Percentiles rank a stretch among this genome's conserved stretches.
Conservation (phyloP, 2,329 filamentous ascomycete genomes). For the Trichoderma polysporum region DNA sequence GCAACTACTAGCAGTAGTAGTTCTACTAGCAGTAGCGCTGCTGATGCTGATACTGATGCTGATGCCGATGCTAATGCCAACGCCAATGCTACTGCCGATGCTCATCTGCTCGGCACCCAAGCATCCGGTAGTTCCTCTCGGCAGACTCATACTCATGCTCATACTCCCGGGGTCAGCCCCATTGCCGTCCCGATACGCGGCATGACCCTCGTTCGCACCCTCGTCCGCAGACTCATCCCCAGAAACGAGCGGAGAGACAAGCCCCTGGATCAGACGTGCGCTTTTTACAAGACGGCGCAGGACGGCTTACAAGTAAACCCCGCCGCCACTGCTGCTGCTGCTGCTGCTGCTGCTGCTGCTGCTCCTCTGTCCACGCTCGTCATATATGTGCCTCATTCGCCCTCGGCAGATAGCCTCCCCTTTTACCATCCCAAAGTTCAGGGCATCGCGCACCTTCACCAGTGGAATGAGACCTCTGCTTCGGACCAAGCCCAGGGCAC, state of each 20-base stretch:
- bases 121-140: not conserved
- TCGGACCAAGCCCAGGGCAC: slow-evolving; percentile 43
- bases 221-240: slow-evolving; percentile 78
- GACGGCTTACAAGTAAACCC: not conserved
- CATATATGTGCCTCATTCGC: slow-evolving; percentile 74
- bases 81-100: slow-evolving; percentile 9
- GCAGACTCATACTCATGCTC: too few species aligned
- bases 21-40: not conserved
- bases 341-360: not conserved
- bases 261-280: slow-evolving; percentile 78
- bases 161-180: slow-evolving; percentile 2
- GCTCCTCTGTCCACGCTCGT: slow-evolving; percentile 44
- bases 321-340: slow-evolving; percentile 28
- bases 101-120: not conserved
- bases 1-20: not conserved
- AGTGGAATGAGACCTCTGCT: slow-evolving; percentile 54
- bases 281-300: slow-evolving; percentile 55
- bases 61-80: too few species aligned
- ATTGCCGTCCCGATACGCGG: slow-evolving; percentile 25
- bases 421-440: slow-evolving; percentile 84
- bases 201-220: slow-evolving; percentile 54
- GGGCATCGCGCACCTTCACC: slow-evolving; percentile 74
- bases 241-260: slow-evolving; percentile 75
- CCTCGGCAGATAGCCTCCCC: slow-evolving; percentile 63
- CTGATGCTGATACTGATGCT: not conserved